These are phyloP conservation scores for Acidiella bohemica DNA, from an alignment of 495 filamentous ascomycete genomes.

Conservation along the genomic window DNA sequence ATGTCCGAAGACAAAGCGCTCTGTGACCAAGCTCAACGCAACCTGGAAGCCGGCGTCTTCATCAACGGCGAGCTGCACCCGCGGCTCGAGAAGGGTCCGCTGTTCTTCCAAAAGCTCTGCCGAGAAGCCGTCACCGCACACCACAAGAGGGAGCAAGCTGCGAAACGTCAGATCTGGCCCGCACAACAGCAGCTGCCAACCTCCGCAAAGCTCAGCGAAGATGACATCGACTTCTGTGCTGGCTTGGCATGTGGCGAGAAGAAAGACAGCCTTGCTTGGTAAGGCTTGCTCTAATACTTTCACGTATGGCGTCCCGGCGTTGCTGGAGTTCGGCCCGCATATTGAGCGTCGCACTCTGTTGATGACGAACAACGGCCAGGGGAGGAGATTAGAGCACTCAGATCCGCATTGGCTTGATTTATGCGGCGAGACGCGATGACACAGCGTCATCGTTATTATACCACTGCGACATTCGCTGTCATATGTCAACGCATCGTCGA, in stretches of 20 bases:
- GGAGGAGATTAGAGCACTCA: too few relatives aligned
- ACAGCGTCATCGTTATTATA: too few relatives aligned
- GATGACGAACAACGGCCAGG: too few relatives aligned
- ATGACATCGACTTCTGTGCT: conserved; percentile 33
- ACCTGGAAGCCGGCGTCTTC: too few relatives aligned
- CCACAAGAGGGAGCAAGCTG: conserved; percentile 31
- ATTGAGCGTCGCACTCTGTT: too few relatives aligned
- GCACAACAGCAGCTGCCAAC: conserved; percentile 27
- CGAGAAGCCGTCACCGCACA: conserved; percentile 32
- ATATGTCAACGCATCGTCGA: too few relatives aligned
- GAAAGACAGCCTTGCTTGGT: conserved; percentile 2
- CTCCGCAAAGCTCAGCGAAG: conserved; percentile 23
- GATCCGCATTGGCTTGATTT: too few relatives aligned
- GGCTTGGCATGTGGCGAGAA: conserved; percentile 18
- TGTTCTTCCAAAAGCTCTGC: conserved; percentile 36
- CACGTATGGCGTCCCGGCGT: neutral
- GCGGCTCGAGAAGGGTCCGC: conserved; percentile 32
- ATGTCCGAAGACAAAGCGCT: conserved; percentile 36
- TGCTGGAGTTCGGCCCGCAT: too few relatives aligned
- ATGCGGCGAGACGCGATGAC: too few relatives aligned
- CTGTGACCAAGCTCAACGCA: conserved; percentile 33
- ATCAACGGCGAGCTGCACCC: conserved; percentile 38
- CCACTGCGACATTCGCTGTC: too few relatives aligned
- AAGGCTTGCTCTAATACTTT: neutral
- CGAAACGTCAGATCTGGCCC: conserved; percentile 36